Conservation (phyloP, 345 rosid genomes). For the Camelina sativa region DNA sequence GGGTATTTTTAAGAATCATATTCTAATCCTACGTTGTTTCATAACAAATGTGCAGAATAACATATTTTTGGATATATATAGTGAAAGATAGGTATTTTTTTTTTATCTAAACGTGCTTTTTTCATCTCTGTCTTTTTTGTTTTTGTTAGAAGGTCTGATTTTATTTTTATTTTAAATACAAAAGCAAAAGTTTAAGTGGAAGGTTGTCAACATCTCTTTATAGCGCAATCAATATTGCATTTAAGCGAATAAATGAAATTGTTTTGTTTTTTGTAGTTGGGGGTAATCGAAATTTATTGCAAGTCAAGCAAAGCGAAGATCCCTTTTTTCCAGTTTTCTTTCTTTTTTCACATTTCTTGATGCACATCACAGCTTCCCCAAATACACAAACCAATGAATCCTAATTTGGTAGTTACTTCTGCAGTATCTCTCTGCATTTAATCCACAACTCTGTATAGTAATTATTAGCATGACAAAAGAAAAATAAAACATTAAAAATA, state of each 20-base stretch:
- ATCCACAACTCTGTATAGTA: conserved; percentile 28
- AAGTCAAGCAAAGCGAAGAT: conserved; percentile 45
- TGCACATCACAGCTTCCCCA: conserved; percentile 34
- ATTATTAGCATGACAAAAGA: not conserved
- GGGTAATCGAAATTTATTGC: conserved; percentile 46
- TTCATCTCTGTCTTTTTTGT: not conserved
- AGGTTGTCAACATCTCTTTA: conserved; percentile 45
- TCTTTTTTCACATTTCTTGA: conserved; percentile 33
- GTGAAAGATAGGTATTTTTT: not conserved
- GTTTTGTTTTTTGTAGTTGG: conserved; percentile 30
- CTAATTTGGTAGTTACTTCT: conserved; percentile 18
- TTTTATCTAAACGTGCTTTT: not conserved
- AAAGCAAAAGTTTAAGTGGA: conserved; percentile 39
- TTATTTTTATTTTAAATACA: not conserved
- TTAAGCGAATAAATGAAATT: conserved; percentile 23
- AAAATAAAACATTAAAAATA: not conserved
- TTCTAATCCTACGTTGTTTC: not conserved
- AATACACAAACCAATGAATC: conserved; percentile 26
- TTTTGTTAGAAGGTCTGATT: not conserved
- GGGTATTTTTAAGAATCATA: not conserved
- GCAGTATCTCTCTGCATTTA: conserved; percentile 31
- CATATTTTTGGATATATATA: not conserved
- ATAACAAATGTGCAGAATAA: conserved; percentile 11
- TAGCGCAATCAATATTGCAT: conserved; percentile 42
- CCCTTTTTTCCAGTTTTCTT: conserved; percentile 38